phyloP scores from a whole-genome alignment of 345 rosid species.

The Conringia planisiliqua region DNA sequence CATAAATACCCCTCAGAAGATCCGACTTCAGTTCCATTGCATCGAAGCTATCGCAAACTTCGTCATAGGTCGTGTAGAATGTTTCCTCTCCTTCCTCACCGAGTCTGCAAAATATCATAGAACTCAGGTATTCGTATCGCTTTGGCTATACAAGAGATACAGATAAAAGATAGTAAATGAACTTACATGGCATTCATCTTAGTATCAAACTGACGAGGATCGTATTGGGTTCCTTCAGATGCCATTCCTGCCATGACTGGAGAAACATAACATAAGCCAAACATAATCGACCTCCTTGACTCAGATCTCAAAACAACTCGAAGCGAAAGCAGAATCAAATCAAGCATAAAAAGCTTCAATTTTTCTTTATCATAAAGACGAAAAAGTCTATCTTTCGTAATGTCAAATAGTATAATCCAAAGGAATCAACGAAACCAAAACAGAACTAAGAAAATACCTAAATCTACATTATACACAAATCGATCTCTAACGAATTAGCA shows the following conservation, averaged over 20 bases:
- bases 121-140: background rate
- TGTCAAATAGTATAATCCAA: background rate
- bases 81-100: constrained; percentile 50
- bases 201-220: constrained; percentile 63
- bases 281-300: constrained; percentile 45
- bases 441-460: background rate
- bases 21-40: constrained; percentile 76
- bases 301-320: background rate
- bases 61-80: constrained; percentile 77
- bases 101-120: constrained; percentile 36
- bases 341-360: background rate
- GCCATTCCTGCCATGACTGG: constrained; percentile 59
- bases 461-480: background rate
- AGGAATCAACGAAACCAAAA: background rate
- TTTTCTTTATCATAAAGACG: background rate
- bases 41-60: constrained; percentile 80
- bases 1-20: constrained; percentile 89
- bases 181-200: constrained; percentile 81
- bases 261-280: background rate
- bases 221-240: constrained; percentile 71
- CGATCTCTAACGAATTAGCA: background rate
- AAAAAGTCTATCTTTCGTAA: background rate
- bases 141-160: background rate
- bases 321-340: background rate
- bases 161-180: background rate